Evolutionary conservation across 1,284 basidiomycete genomes (phyloP), one percentile per base, ranked within the genome.

Genomic region (Mycocalia duriaeana): DNA sequence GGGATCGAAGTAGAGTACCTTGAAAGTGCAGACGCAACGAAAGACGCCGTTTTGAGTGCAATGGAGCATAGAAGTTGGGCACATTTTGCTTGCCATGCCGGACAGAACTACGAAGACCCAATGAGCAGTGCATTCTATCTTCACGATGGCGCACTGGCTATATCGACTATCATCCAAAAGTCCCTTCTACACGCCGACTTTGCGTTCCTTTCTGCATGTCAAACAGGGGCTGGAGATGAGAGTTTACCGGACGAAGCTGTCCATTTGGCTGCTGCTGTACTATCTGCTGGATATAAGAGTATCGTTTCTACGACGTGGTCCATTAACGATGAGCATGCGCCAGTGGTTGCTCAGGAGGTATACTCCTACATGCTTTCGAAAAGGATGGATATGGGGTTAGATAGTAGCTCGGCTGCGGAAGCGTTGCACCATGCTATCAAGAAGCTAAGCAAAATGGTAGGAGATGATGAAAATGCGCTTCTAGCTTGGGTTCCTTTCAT

Each of bases 231-330:
- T 20, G 60, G 60, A 7, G 53, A 51, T 40, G 42, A 45, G 6
- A 28, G 41, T 4, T 36, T 52, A 9, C 47, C 55, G 3, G 53
- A 59, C 5, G 57, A 63, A 26, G 50, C 55, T 1, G 46, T 58
- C 14, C 59, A 63, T 47, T 51, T 62, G 24, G 58, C 59, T 11
- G 56, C 58, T 11, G 55, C 54, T 4, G 59, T 63, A 58, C 49
- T 56, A 11, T 50, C 59, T 9, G 53, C 55, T n/a, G 62, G 62
- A 13, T 61, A 53, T 46, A 41, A 44, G 18, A 52, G 57, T 23
- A 53, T 62, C n/a, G 53, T 62, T 25, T 59, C 49, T 9, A 60
- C 60, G 14, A 57, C 62, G 55, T 61, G 61, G 59, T 53, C 50
- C 31, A 54, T 53, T 22, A 40, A 39, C 25, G 59, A 62, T 34